phyloP scores from a whole-genome alignment of 1,139 yeast genomes.

The Arxiozyma slooffiae region DNA sequence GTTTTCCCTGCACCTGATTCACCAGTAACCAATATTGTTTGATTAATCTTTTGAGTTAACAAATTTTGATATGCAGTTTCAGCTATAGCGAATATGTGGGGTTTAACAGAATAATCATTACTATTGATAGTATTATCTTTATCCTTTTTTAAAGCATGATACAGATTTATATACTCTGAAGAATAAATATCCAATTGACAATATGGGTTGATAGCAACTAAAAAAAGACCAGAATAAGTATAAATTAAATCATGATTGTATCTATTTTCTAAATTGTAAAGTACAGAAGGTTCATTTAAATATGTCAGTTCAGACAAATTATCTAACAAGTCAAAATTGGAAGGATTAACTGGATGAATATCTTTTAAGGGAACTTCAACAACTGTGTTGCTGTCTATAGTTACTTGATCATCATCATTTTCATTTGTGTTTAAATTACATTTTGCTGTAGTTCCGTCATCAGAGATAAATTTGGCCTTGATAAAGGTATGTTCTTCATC shows the following conservation, averaged over 20 bases:
- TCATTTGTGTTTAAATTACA: conserved; percentile 13
- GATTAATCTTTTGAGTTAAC: conserved; percentile 62
- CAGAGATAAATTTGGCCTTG: conserved; percentile 49
- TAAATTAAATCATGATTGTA: conserved; percentile 74
- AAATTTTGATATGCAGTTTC: conserved; percentile 79
- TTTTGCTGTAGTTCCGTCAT: conserved; percentile 13
- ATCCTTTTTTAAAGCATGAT: conserved; percentile 27
- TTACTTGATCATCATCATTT: conserved; percentile 8
- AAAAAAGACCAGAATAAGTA: conserved; percentile 72
- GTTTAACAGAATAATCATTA: conserved; percentile 43
- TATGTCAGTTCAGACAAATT: conserved; percentile 96
- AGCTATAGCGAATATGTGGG: conserved; percentile 88
- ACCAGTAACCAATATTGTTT: conserved; percentile 90
- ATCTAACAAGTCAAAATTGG: conserved; percentile 82
- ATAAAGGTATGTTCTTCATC: conserved; percentile 55
- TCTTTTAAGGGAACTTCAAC: conserved; percentile 38
- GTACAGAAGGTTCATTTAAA: conserved; percentile 88
- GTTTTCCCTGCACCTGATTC: conserved; percentile 99
- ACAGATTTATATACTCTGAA: conserved; percentile 44
- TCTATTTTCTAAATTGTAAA: conserved; percentile 68
- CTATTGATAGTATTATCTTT: conserved; percentile 12
- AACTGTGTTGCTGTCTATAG: conserved; percentile 28
- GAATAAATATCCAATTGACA: conserved; percentile 67
- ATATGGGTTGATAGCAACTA: conserved; percentile 95
- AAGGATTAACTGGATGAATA: conserved; percentile 60